These are phyloP conservation scores for Colletotrichum cordylinicola DNA, from an alignment of 2,329 filamentous ascomycete genomes.

Conservation along the genomic window DNA sequence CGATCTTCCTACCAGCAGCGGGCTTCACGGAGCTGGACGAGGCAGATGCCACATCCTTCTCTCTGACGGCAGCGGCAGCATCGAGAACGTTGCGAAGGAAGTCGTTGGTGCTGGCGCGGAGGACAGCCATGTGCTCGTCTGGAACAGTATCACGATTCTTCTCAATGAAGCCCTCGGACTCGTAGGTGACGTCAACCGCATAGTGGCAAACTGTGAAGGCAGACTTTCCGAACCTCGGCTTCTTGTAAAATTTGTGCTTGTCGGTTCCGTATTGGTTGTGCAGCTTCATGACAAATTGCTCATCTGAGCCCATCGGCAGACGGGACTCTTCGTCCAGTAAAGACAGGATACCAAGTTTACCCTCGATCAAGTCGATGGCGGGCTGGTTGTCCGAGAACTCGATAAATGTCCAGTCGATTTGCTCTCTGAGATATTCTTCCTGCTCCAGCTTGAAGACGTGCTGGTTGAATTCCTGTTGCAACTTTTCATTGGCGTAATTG, in stretches of 20 bases:
- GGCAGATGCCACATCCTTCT: constrained; percentile 78
- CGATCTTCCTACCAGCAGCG: constrained; percentile 82
- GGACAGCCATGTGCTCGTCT: constrained; percentile 95
- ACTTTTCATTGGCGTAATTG: constrained; percentile 99
- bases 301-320: constrained; percentile 95
- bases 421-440: constrained; percentile 93
- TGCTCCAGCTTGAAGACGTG: constrained; percentile 99
- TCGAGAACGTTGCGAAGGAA: constrained; percentile 88
- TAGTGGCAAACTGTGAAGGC: constrained; percentile 99
- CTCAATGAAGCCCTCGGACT: constrained; percentile 98
- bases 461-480: constrained; percentile 99
- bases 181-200: constrained; percentile 96
- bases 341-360: constrained; percentile 91
- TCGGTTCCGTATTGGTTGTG: constrained; percentile 90
- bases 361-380: constrained; percentile 97
- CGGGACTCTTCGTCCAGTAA: constrained; percentile 96
- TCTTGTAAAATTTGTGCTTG: constrained; percentile 98
- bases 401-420: constrained; percentile 99
- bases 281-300: constrained; percentile 95
- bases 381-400: constrained; percentile 99
- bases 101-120: constrained; percentile 81
- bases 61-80: constrained; percentile 83
- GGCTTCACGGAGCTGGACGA: constrained; percentile 78
- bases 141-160: constrained; percentile 99
- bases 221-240: constrained; percentile 96